These are phyloP conservation scores for Inga leiocalycina DNA, from an alignment of 306 rosid genomes.

Conservation along the genomic window DNA sequence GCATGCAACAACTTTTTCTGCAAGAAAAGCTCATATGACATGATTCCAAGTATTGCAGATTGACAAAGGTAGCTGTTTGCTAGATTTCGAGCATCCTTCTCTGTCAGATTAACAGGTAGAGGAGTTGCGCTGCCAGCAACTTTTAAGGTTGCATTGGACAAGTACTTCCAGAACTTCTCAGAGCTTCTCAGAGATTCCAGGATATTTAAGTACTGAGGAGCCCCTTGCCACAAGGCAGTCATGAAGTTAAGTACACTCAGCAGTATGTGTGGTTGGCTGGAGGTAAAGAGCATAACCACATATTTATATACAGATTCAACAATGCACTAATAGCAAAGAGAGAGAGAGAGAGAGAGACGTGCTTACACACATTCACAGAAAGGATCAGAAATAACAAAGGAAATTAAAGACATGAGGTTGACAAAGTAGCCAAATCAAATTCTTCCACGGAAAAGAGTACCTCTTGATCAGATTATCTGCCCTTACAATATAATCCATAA, in stretches of 20 bases:
- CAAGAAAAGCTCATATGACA: slow-evolving; percentile 80
- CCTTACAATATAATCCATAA: slow-evolving; percentile 54
- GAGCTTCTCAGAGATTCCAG: slow-evolving; percentile 64
- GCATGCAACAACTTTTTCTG: slow-evolving; percentile 76
- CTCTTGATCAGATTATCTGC: slow-evolving; percentile 55
- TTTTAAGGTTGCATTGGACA: slow-evolving; percentile 51
- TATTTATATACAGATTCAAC: slow-evolving; percentile 25
- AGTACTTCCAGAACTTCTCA: slow-evolving; percentile 59
- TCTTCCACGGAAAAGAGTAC: slow-evolving; percentile 39
- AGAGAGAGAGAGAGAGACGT: neutral
- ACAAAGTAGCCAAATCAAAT: slow-evolving; percentile 10
- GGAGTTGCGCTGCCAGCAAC: slow-evolving; percentile 44
- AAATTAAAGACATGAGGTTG: slow-evolving; percentile 14
- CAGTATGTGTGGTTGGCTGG: slow-evolving; percentile 70
- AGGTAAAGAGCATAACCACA: slow-evolving; percentile 37
- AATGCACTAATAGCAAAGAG: neutral
- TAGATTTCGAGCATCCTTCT: slow-evolving; percentile 53
- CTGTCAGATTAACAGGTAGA: slow-evolving; percentile 40
- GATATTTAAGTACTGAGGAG: slow-evolving; percentile 61
- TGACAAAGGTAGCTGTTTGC: slow-evolving; percentile 70
- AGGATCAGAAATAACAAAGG: neutral
- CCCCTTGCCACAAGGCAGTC: slow-evolving; percentile 87
- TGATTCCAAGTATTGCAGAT: slow-evolving; percentile 68
- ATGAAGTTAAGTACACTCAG: slow-evolving; percentile 74
- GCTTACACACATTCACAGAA: neutral